phyloP scores from a whole-genome alignment of 192 early-diverging fungal species.

The Backusella parvicylindrica region DNA sequence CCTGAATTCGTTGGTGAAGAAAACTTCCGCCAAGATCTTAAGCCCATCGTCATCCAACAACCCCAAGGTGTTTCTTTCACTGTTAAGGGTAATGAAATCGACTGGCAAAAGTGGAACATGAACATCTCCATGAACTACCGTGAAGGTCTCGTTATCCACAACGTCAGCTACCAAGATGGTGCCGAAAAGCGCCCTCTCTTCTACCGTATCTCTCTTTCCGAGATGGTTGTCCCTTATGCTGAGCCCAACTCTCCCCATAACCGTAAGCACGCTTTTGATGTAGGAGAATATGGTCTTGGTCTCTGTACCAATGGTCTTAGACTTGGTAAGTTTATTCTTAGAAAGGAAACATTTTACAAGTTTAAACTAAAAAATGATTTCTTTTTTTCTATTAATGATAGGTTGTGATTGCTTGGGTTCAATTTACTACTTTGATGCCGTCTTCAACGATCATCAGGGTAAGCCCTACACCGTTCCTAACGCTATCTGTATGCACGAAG shows the following conservation, averaged over 20 bases:
- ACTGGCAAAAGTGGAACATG: constrained; percentile 44
- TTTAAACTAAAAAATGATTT: not conserved
- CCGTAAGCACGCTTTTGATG: constrained; percentile 41
- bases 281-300: constrained; percentile 42
- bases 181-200: constrained; percentile 34
- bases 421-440: constrained; percentile 41
- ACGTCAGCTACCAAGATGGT: constrained; percentile 38
- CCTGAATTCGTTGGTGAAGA: constrained; percentile 38
- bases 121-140: constrained; percentile 41
- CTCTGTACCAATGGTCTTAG: constrained; percentile 36
- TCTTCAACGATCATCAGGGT: constrained; percentile 34
- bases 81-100: constrained; percentile 36
- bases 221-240: constrained; percentile 42
- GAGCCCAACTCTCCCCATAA: constrained; percentile 30
- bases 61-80: constrained; percentile 39
- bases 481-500: constrained; percentile 40
- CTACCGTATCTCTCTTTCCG: constrained; percentile 38
- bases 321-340: constrained; percentile 6
- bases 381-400: not conserved
- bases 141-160: constrained; percentile 40
- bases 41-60: constrained; percentile 37
- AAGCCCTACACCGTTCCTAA: constrained; percentile 34
- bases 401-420: constrained; percentile 42
- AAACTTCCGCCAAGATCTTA: constrained; percentile 34
- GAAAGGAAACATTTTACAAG: not conserved